A percentile compares a stretch with the other conserved stretches of the same genome.
These are phyloP conservation scores for Trypanosoma lewisi DNA, from an alignment of 208 protist species.

Conservation along the genomic window DNA sequence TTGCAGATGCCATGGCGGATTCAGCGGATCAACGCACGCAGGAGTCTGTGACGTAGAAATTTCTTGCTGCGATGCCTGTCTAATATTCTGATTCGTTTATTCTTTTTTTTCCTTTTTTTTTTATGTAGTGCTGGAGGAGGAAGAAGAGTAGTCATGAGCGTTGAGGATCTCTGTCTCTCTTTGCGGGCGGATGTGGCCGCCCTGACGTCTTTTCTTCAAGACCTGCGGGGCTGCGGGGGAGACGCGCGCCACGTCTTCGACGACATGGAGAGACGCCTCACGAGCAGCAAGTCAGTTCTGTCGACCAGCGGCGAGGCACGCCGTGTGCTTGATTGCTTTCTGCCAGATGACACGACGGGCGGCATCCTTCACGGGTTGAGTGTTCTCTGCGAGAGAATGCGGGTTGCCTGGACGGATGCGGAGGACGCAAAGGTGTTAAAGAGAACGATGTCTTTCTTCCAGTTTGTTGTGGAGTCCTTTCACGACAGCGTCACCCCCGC, in stretches of 20 bases:
- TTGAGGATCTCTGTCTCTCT: slow-evolving; percentile 1
- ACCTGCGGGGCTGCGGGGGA: not conserved
- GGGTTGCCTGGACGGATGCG: not conserved
- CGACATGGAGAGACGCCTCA: slow-evolving; percentile 9
- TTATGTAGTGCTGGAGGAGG: no score
- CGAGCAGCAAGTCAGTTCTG: not conserved
- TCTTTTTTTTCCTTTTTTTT: no score
- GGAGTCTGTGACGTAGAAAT: no score
- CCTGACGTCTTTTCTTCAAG: not conserved
- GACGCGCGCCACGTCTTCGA: slow-evolving; percentile 8
- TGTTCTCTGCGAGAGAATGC: not conserved
- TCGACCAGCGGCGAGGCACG: not conserved
- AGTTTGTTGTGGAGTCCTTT: slow-evolving; percentile 16
- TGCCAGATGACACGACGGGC: not conserved
- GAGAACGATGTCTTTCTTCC: slow-evolving; percentile 1
- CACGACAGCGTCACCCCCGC: not conserved
- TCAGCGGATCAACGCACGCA: no score
- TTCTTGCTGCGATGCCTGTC: no score
- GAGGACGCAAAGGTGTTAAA: not conserved
- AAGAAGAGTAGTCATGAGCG: not conserved
- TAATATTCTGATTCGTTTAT: no score
- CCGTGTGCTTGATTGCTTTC: not conserved
- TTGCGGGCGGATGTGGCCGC: slow-evolving; percentile 7
- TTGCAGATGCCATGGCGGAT: no score
- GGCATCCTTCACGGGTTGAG: not conserved